These are phyloP conservation scores for Cercospora zeae-maydis DNA, from an alignment of 2,329 filamentous ascomycete genomes.

Conservation along the genomic window DNA sequence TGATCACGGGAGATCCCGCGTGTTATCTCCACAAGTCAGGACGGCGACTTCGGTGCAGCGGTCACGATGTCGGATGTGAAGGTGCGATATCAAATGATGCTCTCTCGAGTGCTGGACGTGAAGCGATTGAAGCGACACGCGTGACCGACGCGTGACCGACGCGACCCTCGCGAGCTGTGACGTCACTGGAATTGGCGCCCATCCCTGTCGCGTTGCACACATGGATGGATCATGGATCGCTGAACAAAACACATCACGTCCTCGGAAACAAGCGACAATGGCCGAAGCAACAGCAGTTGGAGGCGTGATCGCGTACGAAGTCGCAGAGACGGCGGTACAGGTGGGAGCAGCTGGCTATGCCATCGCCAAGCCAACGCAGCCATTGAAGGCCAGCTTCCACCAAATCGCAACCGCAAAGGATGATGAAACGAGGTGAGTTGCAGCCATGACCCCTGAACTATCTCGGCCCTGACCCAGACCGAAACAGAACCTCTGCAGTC, in stretches of 20 bases:
- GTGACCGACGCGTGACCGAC: neutral
- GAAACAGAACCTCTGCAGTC: conserved; percentile 28
- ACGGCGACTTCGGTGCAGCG: neutral
- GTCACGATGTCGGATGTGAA: neutral
- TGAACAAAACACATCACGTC: neutral
- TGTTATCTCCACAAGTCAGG: too few species aligned
- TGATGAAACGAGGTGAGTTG: conserved; percentile 32
- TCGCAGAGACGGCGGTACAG: conserved; percentile 17
- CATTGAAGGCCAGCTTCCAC: conserved; percentile 42
- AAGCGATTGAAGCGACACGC: neutral
- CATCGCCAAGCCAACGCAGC: conserved; percentile 42
- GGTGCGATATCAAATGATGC: too few species aligned
- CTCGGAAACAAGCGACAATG: conserved; percentile 1
- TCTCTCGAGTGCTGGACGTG: too few species aligned
- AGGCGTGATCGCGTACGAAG: conserved; percentile 19
- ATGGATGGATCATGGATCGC: neutral
- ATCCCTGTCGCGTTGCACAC: neutral
- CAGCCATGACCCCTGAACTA: neutral
- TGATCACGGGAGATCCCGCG: too few species aligned
- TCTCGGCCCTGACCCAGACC: neutral
- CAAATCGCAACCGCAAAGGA: conserved; percentile 41
- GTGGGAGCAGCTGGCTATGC: conserved; percentile 14
- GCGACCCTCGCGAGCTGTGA: neutral
- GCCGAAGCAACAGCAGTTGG: conserved; percentile 20
- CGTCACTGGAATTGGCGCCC: neutral